phyloP scores from a whole-genome alignment of 1,139 yeast genomes.

The Geotrichum bryndzae region DNA sequence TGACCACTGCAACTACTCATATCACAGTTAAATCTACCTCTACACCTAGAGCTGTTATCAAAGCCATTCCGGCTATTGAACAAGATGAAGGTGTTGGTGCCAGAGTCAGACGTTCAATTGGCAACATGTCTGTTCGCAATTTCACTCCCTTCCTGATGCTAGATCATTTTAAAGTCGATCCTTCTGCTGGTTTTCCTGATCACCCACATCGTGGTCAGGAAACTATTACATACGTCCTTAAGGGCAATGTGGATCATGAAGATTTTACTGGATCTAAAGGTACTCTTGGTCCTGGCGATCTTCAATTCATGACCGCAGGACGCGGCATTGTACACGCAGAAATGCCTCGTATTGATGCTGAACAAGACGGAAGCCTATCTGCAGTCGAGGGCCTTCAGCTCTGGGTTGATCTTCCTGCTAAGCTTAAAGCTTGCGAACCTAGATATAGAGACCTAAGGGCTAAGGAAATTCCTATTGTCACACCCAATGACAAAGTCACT shows the following conservation, averaged over 20 bases:
- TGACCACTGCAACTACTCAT: neutral
- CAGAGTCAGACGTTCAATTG: slow-evolving; percentile 73
- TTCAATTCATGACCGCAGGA: slow-evolving; percentile 95
- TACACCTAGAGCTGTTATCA: slow-evolving; percentile 48
- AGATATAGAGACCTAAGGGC: slow-evolving; percentile 73
- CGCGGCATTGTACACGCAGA: slow-evolving; percentile 82
- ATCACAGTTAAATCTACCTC: slow-evolving; percentile 6
- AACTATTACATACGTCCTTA: slow-evolving; percentile 67
- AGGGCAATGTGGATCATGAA: slow-evolving; percentile 82
- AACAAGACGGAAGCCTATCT: slow-evolving; percentile 32
- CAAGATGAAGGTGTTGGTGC: slow-evolving; percentile 90
- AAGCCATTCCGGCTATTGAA: slow-evolving; percentile 59
- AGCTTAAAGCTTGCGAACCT: slow-evolving; percentile 63
- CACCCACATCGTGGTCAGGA: slow-evolving; percentile 94
- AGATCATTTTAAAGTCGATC: slow-evolving; percentile 63
- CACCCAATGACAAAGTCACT: slow-evolving; percentile 60
- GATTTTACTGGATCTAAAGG: slow-evolving; percentile 86
- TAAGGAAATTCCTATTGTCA: slow-evolving; percentile 63
- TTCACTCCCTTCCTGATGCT: slow-evolving; percentile 80
- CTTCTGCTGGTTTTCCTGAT: slow-evolving; percentile 84
- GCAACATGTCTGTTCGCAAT: slow-evolving; percentile 58
- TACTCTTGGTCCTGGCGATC: slow-evolving; percentile 72
- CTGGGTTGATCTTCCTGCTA: slow-evolving; percentile 84
- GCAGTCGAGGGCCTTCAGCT: slow-evolving; percentile 68
- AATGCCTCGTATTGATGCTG: slow-evolving; percentile 63